Percentiles rank a stretch among this genome's conserved stretches.
These are phyloP conservation scores for Lachnum nothofagi DNA, from an alignment of 2,329 filamentous ascomycete genomes.

Conservation along the genomic window DNA sequence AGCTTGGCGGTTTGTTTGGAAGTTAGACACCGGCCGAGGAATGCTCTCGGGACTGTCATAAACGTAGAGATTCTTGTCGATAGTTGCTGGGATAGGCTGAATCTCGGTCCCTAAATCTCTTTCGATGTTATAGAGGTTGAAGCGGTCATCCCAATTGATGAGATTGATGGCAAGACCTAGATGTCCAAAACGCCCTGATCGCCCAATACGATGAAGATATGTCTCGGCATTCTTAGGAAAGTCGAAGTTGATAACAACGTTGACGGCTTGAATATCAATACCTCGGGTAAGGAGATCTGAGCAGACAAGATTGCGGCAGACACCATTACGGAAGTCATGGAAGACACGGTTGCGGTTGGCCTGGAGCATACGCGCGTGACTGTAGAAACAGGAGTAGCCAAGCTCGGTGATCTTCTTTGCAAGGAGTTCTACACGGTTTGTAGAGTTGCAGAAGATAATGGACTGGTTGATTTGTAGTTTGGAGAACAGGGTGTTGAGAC, in stretches of 20 bases:
- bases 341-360: constrained; percentile 96
- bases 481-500: constrained; percentile 96
- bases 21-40: constrained; percentile 67
- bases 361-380: constrained; percentile 96
- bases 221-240: constrained; percentile 99
- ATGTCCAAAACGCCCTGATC: constrained; percentile 94
- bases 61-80: constrained; percentile 97
- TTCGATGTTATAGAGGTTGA: constrained; percentile 98
- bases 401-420: constrained; percentile 99
- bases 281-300: constrained; percentile 95
- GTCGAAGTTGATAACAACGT: constrained; percentile 99
- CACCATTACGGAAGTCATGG: constrained; percentile 97
- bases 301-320: constrained; percentile 96
- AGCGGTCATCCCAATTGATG: constrained; percentile 99
- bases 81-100: constrained; percentile 85
- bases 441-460: constrained; percentile 99
- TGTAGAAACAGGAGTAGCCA: constrained; percentile 99
- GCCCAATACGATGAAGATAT: constrained; percentile 95
- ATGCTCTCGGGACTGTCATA: constrained; percentile 96
- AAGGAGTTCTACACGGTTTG: constrained; percentile 92
- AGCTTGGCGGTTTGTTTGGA: constrained; percentile 33
- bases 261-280: constrained; percentile 99
- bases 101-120: constrained; percentile 96
- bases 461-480: constrained; percentile 99
- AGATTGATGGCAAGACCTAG: constrained; percentile 96